A percentile compares a stretch with the other conserved stretches of the same genome.
Conservation (phyloP, 2,329 filamentous ascomycete species). For the Calonectria multiphialidica region DNA sequence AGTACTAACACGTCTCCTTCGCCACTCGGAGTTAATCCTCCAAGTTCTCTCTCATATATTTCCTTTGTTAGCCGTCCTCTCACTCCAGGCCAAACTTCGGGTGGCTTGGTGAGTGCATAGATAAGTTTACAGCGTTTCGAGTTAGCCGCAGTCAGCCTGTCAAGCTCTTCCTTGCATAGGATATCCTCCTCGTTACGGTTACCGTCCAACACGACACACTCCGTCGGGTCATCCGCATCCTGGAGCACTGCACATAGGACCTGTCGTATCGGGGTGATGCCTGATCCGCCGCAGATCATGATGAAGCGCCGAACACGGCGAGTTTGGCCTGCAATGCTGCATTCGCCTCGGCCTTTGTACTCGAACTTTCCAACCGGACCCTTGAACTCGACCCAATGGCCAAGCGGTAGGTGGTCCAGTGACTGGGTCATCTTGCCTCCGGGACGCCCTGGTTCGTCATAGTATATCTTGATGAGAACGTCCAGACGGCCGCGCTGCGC, state of each 20-base stretch:
- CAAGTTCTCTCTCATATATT: slow-evolving; percentile 72
- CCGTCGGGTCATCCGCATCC: slow-evolving; percentile 72
- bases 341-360: slow-evolving; percentile 77
- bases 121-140: slow-evolving; percentile 71
- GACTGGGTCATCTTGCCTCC: slow-evolving; percentile 88
- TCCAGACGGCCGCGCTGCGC: slow-evolving; percentile 74
- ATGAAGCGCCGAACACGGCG: slow-evolving; percentile 75
- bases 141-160: slow-evolving; percentile 68
- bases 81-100: slow-evolving; percentile 74
- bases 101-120: slow-evolving; percentile 76
- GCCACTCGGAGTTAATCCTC: slow-evolving; percentile 48
- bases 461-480: slow-evolving; percentile 87
- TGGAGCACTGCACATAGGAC: slow-evolving; percentile 76
- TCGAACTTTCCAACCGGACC: slow-evolving; percentile 89
- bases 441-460: slow-evolving; percentile 64
- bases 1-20: slow-evolving; percentile 72
- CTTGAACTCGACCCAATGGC: slow-evolving; percentile 85
- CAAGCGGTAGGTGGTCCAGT: slow-evolving; percentile 78
- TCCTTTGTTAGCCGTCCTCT: slow-evolving; percentile 75
- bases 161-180: slow-evolving; percentile 80
- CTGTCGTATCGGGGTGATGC: slow-evolving; percentile 92
- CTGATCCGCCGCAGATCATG: slow-evolving; percentile 92
- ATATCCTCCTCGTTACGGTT: slow-evolving; percentile 86
- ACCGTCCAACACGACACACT: slow-evolving; percentile 81
- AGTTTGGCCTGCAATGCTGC: slow-evolving; percentile 68